These are phyloP conservation scores for Chondrus crispus DNA, from an alignment of 23 red algal genomes.

Conservation along the genomic window DNA sequence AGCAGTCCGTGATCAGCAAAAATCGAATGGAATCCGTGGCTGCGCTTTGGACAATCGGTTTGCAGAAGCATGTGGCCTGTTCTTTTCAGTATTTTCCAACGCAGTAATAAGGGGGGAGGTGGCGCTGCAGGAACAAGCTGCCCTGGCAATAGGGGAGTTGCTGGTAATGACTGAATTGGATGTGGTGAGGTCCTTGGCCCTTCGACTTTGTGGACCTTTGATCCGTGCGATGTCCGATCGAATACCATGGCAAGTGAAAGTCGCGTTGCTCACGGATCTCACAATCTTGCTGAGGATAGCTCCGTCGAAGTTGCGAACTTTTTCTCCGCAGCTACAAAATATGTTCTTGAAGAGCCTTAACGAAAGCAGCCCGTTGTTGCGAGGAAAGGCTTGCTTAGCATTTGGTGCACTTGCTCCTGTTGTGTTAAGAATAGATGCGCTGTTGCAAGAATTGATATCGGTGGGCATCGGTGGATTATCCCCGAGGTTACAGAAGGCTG, in stretches of 20 bases:
- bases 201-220: conserved; percentile 76
- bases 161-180: conserved; percentile 65
- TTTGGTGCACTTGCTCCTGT: conserved; percentile 48
- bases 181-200: conserved; percentile 26
- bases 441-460: conserved; percentile 55
- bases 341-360: conserved; percentile 73
- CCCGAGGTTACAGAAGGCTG: conserved; percentile 14
- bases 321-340: conserved; percentile 87
- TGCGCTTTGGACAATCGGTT: conserved; percentile 21
- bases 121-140: conserved; percentile 76
- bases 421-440: conserved; percentile 59
- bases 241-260: conserved; percentile 78
- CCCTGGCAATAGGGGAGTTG: conserved; percentile 73
- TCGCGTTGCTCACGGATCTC: conserved; percentile 67
- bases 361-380: conserved; percentile 66
- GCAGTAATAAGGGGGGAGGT: conserved; percentile 44
- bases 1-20: conserved; percentile 4
- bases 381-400: conserved; percentile 52
- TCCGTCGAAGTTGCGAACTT: conserved; percentile 32
- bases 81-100: conserved; percentile 51
- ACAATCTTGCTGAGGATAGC: conserved; percentile 32
- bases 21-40: not conserved
- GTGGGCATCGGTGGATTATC: conserved; percentile 27
- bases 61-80: conserved; percentile 29
- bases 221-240: conserved; percentile 93